A percentile compares a stretch with the other conserved stretches of the same genome.
Conservation (phyloP, 345 rosid species). For the Euclidium syriacum region DNA sequence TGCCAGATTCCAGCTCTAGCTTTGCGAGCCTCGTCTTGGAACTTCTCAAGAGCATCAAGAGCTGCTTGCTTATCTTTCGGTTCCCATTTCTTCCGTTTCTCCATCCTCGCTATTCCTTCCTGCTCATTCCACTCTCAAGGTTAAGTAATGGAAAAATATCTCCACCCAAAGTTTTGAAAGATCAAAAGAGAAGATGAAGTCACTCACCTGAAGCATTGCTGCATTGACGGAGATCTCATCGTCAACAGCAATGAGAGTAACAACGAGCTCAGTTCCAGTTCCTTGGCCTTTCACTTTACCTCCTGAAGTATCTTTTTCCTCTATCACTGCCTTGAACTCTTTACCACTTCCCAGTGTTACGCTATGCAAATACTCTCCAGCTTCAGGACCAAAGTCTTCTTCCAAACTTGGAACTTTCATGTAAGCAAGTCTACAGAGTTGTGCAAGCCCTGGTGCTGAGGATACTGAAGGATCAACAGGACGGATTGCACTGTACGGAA, state of each 20-base stretch:
- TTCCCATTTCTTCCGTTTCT: conserved; percentile 80
- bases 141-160: neutral
- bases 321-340: conserved; percentile 72
- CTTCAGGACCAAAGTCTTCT: conserved; percentile 82
- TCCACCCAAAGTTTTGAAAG: neutral
- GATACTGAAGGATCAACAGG: conserved; percentile 77
- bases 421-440: conserved; percentile 91
- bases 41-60: conserved; percentile 67
- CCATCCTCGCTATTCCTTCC: conserved; percentile 95
- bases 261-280: conserved; percentile 64
- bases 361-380: conserved; percentile 72
- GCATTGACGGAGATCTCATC: conserved; percentile 84
- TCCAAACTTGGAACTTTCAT: conserved; percentile 77
- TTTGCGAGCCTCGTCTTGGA: conserved; percentile 75
- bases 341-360: conserved; percentile 52
- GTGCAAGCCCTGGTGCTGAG: conserved; percentile 75
- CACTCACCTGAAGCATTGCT: conserved; percentile 71
- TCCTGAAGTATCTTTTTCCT: conserved; percentile 82
- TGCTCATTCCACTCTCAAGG: conserved; percentile 26
- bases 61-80: conserved; percentile 55
- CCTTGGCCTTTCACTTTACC: conserved; percentile 97
- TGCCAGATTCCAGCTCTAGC: conserved; percentile 79
- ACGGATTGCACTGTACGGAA: conserved; percentile 62
- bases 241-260: conserved; percentile 67
- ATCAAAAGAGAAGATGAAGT: neutral